These are phyloP conservation scores for Curvularia verruculosa DNA, from an alignment of 2,329 filamentous ascomycete genomes.

Conservation along the genomic window DNA sequence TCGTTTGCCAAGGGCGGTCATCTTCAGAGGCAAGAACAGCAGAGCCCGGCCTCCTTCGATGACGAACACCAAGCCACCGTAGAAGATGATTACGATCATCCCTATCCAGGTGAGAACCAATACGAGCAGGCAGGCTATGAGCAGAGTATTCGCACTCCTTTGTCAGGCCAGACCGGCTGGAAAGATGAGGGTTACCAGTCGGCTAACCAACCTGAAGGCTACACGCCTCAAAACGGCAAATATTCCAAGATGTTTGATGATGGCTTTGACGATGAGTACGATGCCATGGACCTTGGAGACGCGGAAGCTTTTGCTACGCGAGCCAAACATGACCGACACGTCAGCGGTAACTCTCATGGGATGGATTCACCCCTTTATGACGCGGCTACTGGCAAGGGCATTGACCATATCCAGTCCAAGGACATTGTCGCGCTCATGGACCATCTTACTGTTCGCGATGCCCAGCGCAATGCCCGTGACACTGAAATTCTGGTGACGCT, in stretches of 20 bases:
- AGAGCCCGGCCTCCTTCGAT: conserved; percentile 34
- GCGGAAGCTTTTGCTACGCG: conserved; percentile 55
- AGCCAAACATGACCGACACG: conserved; percentile 65
- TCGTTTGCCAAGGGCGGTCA: conserved; percentile 49
- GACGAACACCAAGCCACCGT: conserved; percentile 45
- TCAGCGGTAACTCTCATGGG: conserved; percentile 90
- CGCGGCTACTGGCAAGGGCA: conserved; percentile 81
- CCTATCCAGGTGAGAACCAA: conserved; percentile 43
- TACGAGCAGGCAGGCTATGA: conserved; percentile 41
- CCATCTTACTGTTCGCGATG: conserved; percentile 95
- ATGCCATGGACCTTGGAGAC: conserved; percentile 47
- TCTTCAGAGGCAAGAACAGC: conserved; percentile 45
- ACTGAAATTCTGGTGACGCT: conserved; percentile 95
- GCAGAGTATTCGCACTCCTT: conserved; percentile 41
- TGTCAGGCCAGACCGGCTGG: conserved; percentile 61
- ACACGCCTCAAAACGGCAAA: conserved; percentile 54
- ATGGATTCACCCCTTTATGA: conserved; percentile 91
- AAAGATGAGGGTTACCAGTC: conserved; percentile 91
- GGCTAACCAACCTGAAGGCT: conserved; percentile 63
- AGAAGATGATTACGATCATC: conserved; percentile 47
- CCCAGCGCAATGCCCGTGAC: conserved; percentile 92
- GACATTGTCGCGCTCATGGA: conserved; percentile 98
- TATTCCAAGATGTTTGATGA: conserved; percentile 60
- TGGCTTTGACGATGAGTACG: conserved; percentile 59
- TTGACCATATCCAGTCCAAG: conserved; percentile 92